Conservation (phyloP, 164 flowering plant species). For the Dillenia turbinata region DNA sequence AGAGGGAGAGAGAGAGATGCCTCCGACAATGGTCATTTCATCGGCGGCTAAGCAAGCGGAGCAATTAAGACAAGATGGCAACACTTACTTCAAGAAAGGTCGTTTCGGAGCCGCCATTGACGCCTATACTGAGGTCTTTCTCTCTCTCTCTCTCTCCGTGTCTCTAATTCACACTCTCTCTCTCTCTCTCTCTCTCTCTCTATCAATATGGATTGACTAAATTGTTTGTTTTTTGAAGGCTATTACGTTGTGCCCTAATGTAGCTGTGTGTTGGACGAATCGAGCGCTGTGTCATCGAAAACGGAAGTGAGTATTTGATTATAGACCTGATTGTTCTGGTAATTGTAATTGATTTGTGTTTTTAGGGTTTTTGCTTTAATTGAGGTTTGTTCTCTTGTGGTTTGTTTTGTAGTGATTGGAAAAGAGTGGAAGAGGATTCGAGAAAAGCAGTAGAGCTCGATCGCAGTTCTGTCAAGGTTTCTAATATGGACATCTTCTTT, state of each 20-base stretch:
- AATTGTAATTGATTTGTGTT: background rate
- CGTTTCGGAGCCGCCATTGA: conserved; percentile 87
- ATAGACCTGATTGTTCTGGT: background rate
- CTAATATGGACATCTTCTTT: background rate
- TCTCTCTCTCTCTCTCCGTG: background rate
- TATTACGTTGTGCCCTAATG: conserved; percentile 78
- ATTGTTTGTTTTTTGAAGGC: conserved; percentile 43
- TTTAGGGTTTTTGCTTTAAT: background rate
- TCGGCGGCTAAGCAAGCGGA: conserved; percentile 60
- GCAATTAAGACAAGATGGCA: conserved; percentile 53
- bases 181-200: background rate
- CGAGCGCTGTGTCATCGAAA: conserved; percentile 86
- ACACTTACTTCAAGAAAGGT: conserved; percentile 49
- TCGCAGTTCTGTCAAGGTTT: conserved; percentile 64
- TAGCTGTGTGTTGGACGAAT: conserved; percentile 82
- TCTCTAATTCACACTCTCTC: background rate
- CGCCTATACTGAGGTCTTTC: conserved; percentile 78
- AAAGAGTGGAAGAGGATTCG: conserved; percentile 72
- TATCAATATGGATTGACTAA: background rate
- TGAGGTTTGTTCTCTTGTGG: background rate
- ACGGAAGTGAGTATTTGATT: conserved; percentile 49
- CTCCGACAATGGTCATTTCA: conserved; percentile 12
- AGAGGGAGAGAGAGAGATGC: conserved; percentile 15
- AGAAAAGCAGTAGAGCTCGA: conserved; percentile 77
- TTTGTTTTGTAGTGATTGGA: conserved; percentile 57